Conservation (phyloP, 257 asterid genomes). For the Voacanga thouarsii region DNA sequence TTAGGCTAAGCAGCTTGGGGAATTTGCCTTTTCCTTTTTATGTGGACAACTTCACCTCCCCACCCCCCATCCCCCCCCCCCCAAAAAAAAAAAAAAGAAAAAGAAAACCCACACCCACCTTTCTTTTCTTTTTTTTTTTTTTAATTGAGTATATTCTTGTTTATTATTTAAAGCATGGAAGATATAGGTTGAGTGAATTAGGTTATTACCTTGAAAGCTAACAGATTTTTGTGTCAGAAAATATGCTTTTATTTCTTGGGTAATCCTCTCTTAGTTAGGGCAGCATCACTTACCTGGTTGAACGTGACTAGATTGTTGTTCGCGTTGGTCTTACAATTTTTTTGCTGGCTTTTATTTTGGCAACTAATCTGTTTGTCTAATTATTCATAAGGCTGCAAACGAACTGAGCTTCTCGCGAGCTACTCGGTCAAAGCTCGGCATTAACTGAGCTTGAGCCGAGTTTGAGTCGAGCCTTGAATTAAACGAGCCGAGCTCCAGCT, state of each 20-base stretch:
- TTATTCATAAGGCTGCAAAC: too few species aligned
- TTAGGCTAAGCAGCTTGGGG: not conserved
- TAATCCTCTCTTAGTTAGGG: not conserved
- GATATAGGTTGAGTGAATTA: not conserved
- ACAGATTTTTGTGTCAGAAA: not conserved
- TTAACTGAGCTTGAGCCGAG: too few species aligned
- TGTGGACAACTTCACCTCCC: not conserved
- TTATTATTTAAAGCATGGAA: not conserved
- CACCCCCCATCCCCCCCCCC: too few species aligned
- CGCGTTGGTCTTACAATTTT: not conserved
- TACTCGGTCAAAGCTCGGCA: too few species aligned
- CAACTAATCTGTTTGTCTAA: not conserved
- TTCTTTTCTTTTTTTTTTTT: not conserved
- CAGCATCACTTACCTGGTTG: not conserved
- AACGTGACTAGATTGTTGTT: not conserved
- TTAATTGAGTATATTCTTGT: not conserved
- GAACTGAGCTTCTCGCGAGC: too few species aligned
- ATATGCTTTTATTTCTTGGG: not conserved
- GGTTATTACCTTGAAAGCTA: not conserved
- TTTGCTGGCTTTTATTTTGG: not conserved
- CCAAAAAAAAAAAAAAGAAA: too few species aligned
- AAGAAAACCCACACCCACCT: too few species aligned
- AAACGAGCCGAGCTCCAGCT: too few species aligned
- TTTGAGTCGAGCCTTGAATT: too few species aligned
- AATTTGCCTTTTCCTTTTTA: not conserved